Evolutionary conservation across 2,329 filamentous ascomycete genomes (phyloP), one percentile per base, ranked within the genome.

Genomic region (Microsporum ferrugineum): DNA sequence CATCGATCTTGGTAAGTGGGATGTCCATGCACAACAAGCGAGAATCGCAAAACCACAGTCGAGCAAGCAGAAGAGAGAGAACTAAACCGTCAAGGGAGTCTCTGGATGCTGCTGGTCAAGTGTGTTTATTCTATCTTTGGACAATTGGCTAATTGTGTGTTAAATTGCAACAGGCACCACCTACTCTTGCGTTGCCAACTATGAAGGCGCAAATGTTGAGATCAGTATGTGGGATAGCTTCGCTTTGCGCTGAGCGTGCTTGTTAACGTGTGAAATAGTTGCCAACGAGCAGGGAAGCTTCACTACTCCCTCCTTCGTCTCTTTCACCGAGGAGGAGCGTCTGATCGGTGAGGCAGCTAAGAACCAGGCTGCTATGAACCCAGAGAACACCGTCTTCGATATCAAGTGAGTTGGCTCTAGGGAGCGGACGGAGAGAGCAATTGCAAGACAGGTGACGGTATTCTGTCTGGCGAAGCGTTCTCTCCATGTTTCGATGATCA

Each of bases 321-420:
- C 90, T 72, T 99, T 99, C 86, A 96, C 91, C 76, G 87, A 92
- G 73, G 90, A 96, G 83, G 94, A 99, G 85, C 91, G 94, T 79
- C 82, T 99, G 81, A 97, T 97, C 75, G 94, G 94, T 83, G 94
- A 97, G 85, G 92, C 94, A 65, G 94, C 94, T 75, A 99, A 97
- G 89, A 99, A 99, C 84, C 91, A 96, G 86, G 94, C 92, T 75
- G 92, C 94, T 74, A 96, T 97, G 90, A 99, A 99, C 89, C 94
- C 94, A 66, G 79, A 79, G 76, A 97, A 97, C 84, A 99, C 94
- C 71, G 84, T 99, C 80, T 99, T 97, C 82, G 94, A 99, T 80
- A 89, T 96, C 85, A 99, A 97, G 91, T 94, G 79, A 80, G 88
- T 80, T n/a, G 5, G 17, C 39, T 31, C n/a, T 31, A 7, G 2